phyloP scores from a whole-genome alignment of 495 filamentous ascomycete genomes.

The Poronia punctata region DNA sequence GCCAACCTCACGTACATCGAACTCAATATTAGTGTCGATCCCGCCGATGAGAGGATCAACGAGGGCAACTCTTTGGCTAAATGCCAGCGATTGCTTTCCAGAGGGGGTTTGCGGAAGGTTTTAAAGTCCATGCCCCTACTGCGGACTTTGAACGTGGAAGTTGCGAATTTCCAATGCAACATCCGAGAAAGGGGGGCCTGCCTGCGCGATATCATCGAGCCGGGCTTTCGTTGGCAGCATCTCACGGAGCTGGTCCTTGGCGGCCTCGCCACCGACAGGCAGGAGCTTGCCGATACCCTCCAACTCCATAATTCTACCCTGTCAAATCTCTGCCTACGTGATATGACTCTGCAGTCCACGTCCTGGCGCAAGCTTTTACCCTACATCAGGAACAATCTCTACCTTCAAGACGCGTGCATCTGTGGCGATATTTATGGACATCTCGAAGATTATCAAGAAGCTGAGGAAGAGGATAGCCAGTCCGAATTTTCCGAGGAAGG shows the following conservation, averaged over 20 bases:
- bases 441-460: slow-evolving; percentile 3
- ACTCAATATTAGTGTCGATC: background rate
- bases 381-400: slow-evolving; percentile 8
- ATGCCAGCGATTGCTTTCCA: slow-evolving; percentile 1
- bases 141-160: slow-evolving; percentile 1
- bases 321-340: slow-evolving; percentile 3
- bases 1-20: slow-evolving; percentile 8
- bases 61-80: slow-evolving; percentile 1
- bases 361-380: slow-evolving; percentile 13
- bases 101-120: slow-evolving; percentile 2
- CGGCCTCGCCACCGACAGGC: slow-evolving; percentile 3
- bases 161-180: background rate
- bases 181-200: background rate
- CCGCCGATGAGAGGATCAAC: slow-evolving; percentile 1
- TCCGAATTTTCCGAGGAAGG: background rate
- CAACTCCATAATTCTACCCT: slow-evolving; percentile 13
- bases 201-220: slow-evolving; percentile 4
- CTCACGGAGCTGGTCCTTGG: slow-evolving; percentile 4
- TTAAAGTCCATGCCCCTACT: slow-evolving; percentile 4
- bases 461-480: background rate
- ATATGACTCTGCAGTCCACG: slow-evolving; percentile 4
- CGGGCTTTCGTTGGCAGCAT: slow-evolving; percentile 6
- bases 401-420: slow-evolving; percentile 8
- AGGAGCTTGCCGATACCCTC: slow-evolving; percentile 9
- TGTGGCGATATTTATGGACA: slow-evolving; percentile 2